Base-by-base conservation (phyloP, 768 basidiomycete genomes). In the Leucosporidium yakuticum region DNA sequence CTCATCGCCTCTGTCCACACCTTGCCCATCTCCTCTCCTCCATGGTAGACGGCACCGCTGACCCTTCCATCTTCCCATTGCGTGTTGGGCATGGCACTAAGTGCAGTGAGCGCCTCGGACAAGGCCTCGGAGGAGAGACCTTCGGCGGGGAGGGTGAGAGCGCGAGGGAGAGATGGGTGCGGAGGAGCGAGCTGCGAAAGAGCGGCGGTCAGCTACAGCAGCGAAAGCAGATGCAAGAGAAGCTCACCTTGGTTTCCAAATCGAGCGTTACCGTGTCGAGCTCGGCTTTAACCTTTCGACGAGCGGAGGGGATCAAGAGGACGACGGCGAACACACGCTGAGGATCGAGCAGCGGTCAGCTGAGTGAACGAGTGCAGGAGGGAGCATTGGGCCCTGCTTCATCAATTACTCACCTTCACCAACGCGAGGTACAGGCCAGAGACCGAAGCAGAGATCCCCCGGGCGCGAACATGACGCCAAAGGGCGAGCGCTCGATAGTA, bases 1-100 rank as follows among this genome's bases (percentile, higher is more conserved):
- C 86, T 82, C 75, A 90, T 90, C 0, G 92, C 91, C 7, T 88
- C 83, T 27, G 88, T 85, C 70, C 95, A 87, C 60, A 96, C 83
- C 32, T 64, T 39, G 17, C 55, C 63, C 48, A 73, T 50, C 23
- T 73, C 69, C 29, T 68, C 39, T 0, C 67, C 64, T 14, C 73
- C 73, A 25, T 73, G 66, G 34, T 73, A 73, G 1, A 73, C 73
- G 2, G 73, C 73, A 0, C 73, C 73, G n/a, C 49, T 53, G 5
- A 73, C 69, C 21, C 65, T 25, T 4, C 73, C 73, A 0, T 63
- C 44, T 36, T 73, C 69, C 73, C 73, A 73, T n/a, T 61, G 49
- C 1, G 72, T 70, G 48, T 63, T 60, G 11, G 69, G 72, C 9
- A 69, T 21, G 11, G 36, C 36, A 39, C 23, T 25, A n/a, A 39